phyloP scores from a whole-genome alignment of 257 asterid genomes.

The Solanum chmielewskii region DNA sequence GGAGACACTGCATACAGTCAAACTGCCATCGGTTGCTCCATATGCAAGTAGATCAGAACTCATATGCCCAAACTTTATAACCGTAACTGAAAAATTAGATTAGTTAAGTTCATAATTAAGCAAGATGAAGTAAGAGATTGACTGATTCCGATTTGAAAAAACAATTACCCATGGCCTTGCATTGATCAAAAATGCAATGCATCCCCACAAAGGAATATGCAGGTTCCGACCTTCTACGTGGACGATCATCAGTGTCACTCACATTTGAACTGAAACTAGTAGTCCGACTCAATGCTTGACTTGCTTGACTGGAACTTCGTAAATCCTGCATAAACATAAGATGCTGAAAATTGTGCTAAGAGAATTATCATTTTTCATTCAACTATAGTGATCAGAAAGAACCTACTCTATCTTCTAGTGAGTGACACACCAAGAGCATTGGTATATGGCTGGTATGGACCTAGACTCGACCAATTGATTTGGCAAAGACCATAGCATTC shows the following conservation, averaged over 20 bases:
- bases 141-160: neutral
- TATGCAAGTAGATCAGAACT: conserved; percentile 97
- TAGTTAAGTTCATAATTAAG: conserved; percentile 4
- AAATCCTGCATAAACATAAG: conserved; percentile 36
- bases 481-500: neutral
- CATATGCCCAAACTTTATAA: conserved; percentile 87
- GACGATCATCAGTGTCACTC: conserved; percentile 59
- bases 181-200: conserved; percentile 97
- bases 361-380: neutral
- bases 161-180: conserved; percentile 94
- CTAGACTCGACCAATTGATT: neutral
- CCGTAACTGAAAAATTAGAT: conserved; percentile 50
- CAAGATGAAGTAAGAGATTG: neutral
- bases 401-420: neutral
- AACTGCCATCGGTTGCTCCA: conserved; percentile 97
- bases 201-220: conserved; percentile 98
- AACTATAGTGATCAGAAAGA: neutral
- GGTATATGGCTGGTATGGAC: neutral
- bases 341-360: neutral
- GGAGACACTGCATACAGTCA: conserved; percentile 73
- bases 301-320: conserved; percentile 24
- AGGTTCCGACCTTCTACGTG: conserved; percentile 71
- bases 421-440: neutral
- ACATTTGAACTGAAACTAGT: conserved; percentile 62
- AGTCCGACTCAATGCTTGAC: conserved; percentile 56